These are phyloP conservation scores for Aspergillus spinulosporus DNA, from an alignment of 2,329 filamentous ascomycete species.

Conservation along the genomic window DNA sequence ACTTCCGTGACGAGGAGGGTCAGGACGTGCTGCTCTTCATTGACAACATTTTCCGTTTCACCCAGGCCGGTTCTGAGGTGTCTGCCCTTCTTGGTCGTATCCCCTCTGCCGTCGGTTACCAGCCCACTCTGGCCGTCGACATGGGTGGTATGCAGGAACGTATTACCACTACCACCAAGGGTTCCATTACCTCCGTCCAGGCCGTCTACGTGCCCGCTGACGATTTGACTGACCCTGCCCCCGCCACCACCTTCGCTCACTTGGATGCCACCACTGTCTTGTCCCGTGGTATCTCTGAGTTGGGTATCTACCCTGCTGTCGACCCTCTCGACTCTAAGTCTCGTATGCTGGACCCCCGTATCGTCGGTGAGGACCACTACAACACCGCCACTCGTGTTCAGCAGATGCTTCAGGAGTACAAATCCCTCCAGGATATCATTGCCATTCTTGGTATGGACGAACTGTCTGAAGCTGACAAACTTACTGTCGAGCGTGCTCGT, in stretches of 20 bases:
- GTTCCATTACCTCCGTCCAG: slow-evolving; percentile 99
- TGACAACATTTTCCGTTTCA: slow-evolving; percentile 99
- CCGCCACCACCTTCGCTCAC: slow-evolving; percentile 98
- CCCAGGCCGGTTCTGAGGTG: slow-evolving; percentile 99
- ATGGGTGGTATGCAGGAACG: slow-evolving; percentile 99
- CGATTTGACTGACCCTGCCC: slow-evolving; percentile 99
- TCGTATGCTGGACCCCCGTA: slow-evolving; percentile 98
- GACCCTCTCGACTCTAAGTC: slow-evolving; percentile 99
- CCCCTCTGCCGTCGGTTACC: slow-evolving; percentile 99
- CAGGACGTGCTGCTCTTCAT: slow-evolving; percentile 99
- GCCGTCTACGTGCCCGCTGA: slow-evolving; percentile 99
- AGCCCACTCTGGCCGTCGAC: slow-evolving; percentile 96
- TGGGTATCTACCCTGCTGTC: slow-evolving; percentile 99
- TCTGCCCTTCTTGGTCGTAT: slow-evolving; percentile 99
- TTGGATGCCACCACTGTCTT: slow-evolving; percentile 99
- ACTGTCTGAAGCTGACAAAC: slow-evolving; percentile 97
- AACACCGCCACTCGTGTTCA: slow-evolving; percentile 89
- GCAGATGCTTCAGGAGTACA: slow-evolving; percentile 99
- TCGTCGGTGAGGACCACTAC: slow-evolving; percentile 98
- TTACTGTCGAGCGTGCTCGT: slow-evolving; percentile 99
- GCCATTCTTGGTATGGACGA: slow-evolving; percentile 99
- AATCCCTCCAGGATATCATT: slow-evolving; percentile 99
- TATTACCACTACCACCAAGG: slow-evolving; percentile 99
- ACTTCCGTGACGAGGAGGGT: slow-evolving; percentile 77
- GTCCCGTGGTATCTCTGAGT: slow-evolving; percentile 99